phyloP scores from a whole-genome alignment of 2,329 filamentous ascomycete species.

The Diaporthe nobilis region DNA sequence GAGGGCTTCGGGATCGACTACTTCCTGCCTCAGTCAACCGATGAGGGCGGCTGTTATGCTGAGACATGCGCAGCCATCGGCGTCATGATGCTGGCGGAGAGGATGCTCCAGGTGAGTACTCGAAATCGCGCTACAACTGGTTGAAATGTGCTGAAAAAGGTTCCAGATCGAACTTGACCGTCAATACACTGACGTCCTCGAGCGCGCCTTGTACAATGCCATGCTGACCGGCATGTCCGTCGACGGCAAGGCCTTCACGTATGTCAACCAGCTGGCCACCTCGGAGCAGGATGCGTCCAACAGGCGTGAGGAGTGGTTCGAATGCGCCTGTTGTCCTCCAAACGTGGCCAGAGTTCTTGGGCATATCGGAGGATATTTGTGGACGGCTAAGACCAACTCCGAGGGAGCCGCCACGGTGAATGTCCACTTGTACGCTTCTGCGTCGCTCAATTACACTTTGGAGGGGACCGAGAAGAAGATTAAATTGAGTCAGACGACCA shows the following conservation, averaged over 20 bases:
- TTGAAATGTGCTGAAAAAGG: not conserved
- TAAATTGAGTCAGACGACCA: conserved; percentile 61
- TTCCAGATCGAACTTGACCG: conserved; percentile 59
- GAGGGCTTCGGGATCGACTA: conserved; percentile 73
- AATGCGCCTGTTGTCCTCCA: conserved; percentile 71
- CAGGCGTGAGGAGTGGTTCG: conserved; percentile 69
- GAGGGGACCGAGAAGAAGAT: conserved; percentile 50
- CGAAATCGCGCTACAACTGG: too few species aligned
- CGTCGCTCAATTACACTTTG: conserved; percentile 57
- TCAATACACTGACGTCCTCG: conserved; percentile 70
- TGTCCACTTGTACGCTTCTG: conserved; percentile 68
- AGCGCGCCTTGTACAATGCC: conserved; percentile 73
- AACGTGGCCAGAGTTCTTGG: conserved; percentile 70
- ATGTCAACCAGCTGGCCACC: conserved; percentile 72
- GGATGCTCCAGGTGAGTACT: conserved; percentile 61
- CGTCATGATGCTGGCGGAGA: conserved; percentile 71
- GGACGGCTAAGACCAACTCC: conserved; percentile 56
- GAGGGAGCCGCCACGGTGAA: conserved; percentile 51
- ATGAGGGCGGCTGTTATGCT: conserved; percentile 73
- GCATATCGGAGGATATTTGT: conserved; percentile 69
- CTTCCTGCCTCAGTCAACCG: conserved; percentile 69
- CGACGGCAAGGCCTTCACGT: conserved; percentile 71
- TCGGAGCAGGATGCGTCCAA: conserved; percentile 63
- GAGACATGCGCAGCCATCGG: conserved; percentile 74
- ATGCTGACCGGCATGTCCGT: conserved; percentile 70